Percentiles rank a stretch among this genome's conserved stretches.
These are phyloP conservation scores for Strigomonas galati DNA, from an alignment of 208 protist species.

Conservation along the genomic window DNA sequence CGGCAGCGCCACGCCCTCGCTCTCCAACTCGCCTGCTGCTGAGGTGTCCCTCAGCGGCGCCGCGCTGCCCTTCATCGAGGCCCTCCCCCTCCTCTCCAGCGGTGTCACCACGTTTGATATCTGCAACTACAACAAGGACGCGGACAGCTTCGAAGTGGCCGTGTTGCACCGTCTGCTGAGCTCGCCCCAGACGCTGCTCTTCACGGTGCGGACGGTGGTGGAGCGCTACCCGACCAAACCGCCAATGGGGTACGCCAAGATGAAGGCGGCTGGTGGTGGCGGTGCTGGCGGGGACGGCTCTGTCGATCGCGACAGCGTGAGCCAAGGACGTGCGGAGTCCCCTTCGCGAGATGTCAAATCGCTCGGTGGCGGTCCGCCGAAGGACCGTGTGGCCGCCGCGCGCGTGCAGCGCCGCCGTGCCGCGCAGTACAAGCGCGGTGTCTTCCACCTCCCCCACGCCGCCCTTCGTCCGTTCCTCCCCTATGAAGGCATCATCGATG, in stretches of 20 bases:
- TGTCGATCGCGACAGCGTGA: background rate
- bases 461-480: slow-evolving; percentile 4
- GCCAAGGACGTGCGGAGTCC: background rate
- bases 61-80: slow-evolving; percentile 6
- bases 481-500: slow-evolving; percentile 8
- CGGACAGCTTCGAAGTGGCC: slow-evolving; percentile 61
- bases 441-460: slow-evolving; percentile 14
- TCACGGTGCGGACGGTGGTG: slow-evolving; percentile 42
- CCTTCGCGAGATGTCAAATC: background rate
- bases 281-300: background rate
- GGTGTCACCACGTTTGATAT: slow-evolving; percentile 66
- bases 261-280: slow-evolving; percentile 2
- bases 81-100: slow-evolving; percentile 35
- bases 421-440: slow-evolving; percentile 13
- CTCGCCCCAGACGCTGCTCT: slow-evolving; percentile 69
- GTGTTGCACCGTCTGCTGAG: slow-evolving; percentile 80
- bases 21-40: slow-evolving; percentile 1
- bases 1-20: slow-evolving; percentile 7
- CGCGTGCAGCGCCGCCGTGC: slow-evolving; percentile 5
- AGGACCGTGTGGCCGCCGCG: background rate
- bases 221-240: slow-evolving; percentile 47
- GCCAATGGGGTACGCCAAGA: slow-evolving; percentile 61
- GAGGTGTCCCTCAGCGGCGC: slow-evolving; percentile 15
- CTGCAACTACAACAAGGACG: slow-evolving; percentile 48
- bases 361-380: background rate